A percentile compares a stretch with the other conserved stretches of the same genome.
Conservation (phyloP, 805 yeast species). For the Candida sakaeoensis region DNA sequence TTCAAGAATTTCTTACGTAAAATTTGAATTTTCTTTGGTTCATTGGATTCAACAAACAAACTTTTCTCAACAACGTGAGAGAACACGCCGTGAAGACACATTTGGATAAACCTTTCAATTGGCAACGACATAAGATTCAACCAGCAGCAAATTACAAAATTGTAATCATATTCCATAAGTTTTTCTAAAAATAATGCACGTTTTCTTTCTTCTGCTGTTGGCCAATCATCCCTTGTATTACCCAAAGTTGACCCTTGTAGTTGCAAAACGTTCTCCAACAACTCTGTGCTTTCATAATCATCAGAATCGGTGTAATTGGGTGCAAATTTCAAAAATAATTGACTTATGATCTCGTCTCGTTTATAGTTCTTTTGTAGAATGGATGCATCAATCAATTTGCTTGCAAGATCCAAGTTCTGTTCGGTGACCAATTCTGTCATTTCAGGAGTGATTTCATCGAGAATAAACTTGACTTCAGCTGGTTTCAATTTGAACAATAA, state of each 20-base stretch:
- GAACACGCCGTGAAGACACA: slow-evolving; percentile 87
- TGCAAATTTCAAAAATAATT: slow-evolving; percentile 37
- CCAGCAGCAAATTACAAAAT: slow-evolving; percentile 54
- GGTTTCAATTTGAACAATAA: slow-evolving; percentile 62
- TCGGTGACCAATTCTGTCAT: slow-evolving; percentile 54
- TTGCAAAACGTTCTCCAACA: slow-evolving; percentile 65
- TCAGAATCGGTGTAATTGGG: slow-evolving; percentile 36
- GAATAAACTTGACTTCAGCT: slow-evolving; percentile 56
- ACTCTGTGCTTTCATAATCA: slow-evolving; percentile 28
- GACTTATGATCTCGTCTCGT: slow-evolving; percentile 54
- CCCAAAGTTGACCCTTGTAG: slow-evolving; percentile 72
- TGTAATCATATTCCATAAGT: slow-evolving; percentile 63
- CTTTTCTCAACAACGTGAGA: slow-evolving; percentile 79
- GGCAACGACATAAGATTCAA: slow-evolving; percentile 60
- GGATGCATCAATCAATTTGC: slow-evolving; percentile 64
- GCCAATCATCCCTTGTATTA: slow-evolving; percentile 85
- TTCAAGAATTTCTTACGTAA: slow-evolving; percentile 69
- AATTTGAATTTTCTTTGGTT: slow-evolving; percentile 44
- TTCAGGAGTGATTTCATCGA: slow-evolving; percentile 65
- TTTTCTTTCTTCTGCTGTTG: slow-evolving; percentile 85
- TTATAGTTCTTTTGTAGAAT: slow-evolving; percentile 52
- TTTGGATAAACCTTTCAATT: slow-evolving; percentile 56
- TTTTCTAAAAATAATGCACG: slow-evolving; percentile 71
- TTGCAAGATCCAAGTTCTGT: slow-evolving; percentile 68
- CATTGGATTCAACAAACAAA: slow-evolving; percentile 41